Percentiles rank a stretch among this genome's conserved stretches.
phyloP scores from a whole-genome alignment of 192 early-diverging fungal species.

The Coemansia guatemalensis region DNA sequence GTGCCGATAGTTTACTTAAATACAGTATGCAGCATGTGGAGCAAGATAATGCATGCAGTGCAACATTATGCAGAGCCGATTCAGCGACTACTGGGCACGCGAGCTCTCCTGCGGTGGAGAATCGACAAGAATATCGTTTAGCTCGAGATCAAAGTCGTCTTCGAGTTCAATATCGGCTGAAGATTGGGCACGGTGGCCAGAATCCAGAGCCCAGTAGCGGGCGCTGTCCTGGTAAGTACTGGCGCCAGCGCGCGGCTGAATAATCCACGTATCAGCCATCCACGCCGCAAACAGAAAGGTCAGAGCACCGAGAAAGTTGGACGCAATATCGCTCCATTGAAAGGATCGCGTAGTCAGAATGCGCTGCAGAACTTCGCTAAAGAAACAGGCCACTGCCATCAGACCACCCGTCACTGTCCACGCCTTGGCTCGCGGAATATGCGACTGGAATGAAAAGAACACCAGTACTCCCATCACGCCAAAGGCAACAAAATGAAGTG shows the following conservation, averaged over 20 bases:
- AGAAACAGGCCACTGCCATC: conserved; percentile 16
- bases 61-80: too few relatives aligned
- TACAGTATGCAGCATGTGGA: too few relatives aligned
- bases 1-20: too few relatives aligned
- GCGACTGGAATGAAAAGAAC: conserved; percentile 37
- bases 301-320: conserved; percentile 34
- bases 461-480: conserved; percentile 31
- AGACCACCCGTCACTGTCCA: conserved; percentile 19
- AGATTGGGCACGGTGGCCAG: not conserved
- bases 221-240: conserved; percentile 2
- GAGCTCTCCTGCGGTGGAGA: conserved; percentile 2
- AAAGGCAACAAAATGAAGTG: conserved; percentile 42
- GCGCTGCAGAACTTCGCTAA: conserved; percentile 42
- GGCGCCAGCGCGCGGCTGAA: conserved; percentile 21
- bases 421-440: conserved; percentile 23
- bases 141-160: conserved; percentile 43
- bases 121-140: conserved; percentile 45
- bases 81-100: not conserved
- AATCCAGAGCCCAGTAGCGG: conserved; percentile 25
- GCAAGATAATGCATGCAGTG: too few relatives aligned
- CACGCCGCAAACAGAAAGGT: conserved; percentile 43
- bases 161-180: conserved; percentile 18
- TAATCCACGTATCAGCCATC: conserved; percentile 41
- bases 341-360: conserved; percentile 36
- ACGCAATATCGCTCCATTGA: conserved; percentile 39